phyloP scores from a whole-genome alignment of 192 early-diverging fungal species.

The Mortierella alpina region DNA sequence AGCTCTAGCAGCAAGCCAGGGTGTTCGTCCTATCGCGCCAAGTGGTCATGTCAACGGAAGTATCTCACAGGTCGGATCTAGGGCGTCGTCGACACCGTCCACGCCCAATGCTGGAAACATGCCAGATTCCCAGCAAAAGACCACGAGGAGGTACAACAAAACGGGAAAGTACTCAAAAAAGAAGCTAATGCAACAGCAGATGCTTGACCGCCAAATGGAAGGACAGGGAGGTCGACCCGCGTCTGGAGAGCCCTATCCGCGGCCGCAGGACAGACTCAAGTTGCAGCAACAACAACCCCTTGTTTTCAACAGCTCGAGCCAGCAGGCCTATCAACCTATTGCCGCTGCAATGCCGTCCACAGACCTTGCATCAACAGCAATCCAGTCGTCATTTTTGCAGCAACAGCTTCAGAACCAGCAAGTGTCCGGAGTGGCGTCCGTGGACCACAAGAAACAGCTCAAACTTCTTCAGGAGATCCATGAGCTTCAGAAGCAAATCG shows the following conservation, averaged over 20 bases:
- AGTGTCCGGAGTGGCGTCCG: conserved; percentile 4
- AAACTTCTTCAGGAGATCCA: conserved; percentile 35
- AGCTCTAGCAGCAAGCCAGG: conserved; percentile 10
- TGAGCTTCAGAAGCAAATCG: conserved; percentile 25
- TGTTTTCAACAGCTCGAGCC: conserved; percentile 14
- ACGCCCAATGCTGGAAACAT: conserved; percentile 1
- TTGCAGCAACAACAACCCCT: not conserved
- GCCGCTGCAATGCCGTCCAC: not conserved
- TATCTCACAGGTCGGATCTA: not conserved
- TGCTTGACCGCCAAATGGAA: conserved; percentile 2
- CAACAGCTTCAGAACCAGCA: conserved; percentile 13
- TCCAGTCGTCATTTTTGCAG: conserved; percentile 8
- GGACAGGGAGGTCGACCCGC: not conserved
- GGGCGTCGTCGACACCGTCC: conserved; percentile 21
- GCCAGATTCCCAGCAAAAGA: conserved; percentile 44
- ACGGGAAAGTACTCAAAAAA: conserved; percentile 74
- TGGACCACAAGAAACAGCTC: conserved; percentile 31
- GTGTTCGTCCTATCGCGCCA: conserved; percentile 29
- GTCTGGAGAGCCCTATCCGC: conserved; percentile 4
- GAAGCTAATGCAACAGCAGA: conserved; percentile 38
- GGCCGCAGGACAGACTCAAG: not conserved
- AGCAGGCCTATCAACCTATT: conserved; percentile 14
- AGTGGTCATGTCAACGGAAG: not conserved
- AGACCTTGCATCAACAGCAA: not conserved
- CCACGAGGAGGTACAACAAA: conserved; percentile 66